Evolutionary conservation across 179 eudicot species (phyloP).

Genomic region (Silene noctiflora): DNA sequence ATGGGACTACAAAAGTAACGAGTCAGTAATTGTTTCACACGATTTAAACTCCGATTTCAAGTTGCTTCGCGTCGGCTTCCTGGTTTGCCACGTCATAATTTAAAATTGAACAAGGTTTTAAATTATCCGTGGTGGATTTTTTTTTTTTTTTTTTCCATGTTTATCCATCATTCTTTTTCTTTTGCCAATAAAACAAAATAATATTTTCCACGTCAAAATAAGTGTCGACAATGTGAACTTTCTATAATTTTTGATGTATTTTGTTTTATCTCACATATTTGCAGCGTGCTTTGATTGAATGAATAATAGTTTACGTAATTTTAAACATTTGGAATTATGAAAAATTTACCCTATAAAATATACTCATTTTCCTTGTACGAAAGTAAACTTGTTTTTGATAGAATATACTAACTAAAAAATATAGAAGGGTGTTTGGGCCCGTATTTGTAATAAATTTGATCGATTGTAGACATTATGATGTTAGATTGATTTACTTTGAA

Average conservation of each 20-base stretch:
- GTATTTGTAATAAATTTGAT: too few relatives aligned
- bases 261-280: not conserved
- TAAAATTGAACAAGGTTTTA: not conserved
- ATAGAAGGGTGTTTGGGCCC: too few relatives aligned
- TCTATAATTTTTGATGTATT: not conserved
- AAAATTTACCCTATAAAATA: too few relatives aligned
- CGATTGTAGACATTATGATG: too few relatives aligned
- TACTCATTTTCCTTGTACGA: too few relatives aligned
- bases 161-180: constrained; percentile 10
- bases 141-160: not conserved
- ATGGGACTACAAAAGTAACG: not conserved
- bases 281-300: not conserved
- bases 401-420: too few relatives aligned
- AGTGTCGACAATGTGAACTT: not conserved
- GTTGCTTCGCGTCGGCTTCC: not conserved
- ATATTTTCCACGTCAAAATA: not conserved
- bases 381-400: too few relatives aligned
- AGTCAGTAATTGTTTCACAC: not conserved
- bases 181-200: not conserved
- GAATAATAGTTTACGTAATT: not conserved
- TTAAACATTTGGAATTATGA: too few relatives aligned
- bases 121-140: not conserved
- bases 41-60: not conserved
- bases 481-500: too few relatives aligned
- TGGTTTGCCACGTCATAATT: constrained; percentile 2